phyloP scores from a whole-genome alignment of 345 rosid genomes.

The Boechera stricta region DNA sequence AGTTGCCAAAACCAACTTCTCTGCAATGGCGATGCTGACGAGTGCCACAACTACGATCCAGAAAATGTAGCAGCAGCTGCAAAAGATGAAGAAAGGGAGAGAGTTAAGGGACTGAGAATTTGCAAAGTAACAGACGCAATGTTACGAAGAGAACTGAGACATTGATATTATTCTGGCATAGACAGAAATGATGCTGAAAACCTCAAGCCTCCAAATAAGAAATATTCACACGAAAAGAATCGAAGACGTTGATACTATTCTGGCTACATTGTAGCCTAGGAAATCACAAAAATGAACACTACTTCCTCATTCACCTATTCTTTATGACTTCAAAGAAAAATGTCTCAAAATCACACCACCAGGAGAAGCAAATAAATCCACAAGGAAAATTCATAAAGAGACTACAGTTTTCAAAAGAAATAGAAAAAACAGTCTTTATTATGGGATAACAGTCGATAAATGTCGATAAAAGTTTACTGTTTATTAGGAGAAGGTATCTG shows the following conservation, averaged over 20 bases:
- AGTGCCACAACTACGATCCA: slow-evolving; percentile 22
- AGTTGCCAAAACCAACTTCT: slow-evolving; percentile 23
- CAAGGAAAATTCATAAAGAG: slow-evolving; percentile 10
- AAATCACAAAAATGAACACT: neutral
- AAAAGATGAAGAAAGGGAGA: slow-evolving; percentile 5
- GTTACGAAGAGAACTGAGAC: neutral
- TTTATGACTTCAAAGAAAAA: neutral
- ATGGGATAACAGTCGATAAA: slow-evolving; percentile 4
- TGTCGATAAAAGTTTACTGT: neutral
- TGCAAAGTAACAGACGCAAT: slow-evolving; percentile 7
- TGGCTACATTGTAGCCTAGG: neutral
- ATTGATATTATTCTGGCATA: neutral
- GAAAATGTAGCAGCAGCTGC: slow-evolving; percentile 31
- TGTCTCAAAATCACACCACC: neutral
- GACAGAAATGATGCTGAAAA: slow-evolving; percentile 11
- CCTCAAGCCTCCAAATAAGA: neutral
- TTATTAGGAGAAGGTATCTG: slow-evolving; percentile 1
- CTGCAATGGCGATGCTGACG: neutral
- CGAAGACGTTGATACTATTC: neutral
- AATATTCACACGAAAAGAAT: neutral
- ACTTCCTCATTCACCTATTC: neutral
- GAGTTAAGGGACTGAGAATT: neutral
- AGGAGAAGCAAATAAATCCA: neutral
- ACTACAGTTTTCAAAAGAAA: slow-evolving; percentile 1
- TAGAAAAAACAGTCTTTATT: neutral